Evolutionary conservation across 441 rosid species (phyloP).

Genomic region (Erysimum pusillum): DNA sequence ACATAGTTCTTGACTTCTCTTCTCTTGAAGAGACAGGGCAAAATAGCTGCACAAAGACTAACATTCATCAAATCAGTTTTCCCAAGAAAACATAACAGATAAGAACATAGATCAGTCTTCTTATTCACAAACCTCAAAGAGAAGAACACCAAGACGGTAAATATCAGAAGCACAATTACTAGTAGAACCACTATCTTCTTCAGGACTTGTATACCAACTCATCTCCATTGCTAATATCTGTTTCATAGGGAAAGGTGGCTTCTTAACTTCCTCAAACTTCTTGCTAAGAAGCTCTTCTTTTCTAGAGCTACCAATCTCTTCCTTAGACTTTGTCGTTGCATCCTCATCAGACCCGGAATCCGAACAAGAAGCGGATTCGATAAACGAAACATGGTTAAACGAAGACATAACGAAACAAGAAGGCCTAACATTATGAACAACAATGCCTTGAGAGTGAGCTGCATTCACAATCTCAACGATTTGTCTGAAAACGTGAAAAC

Average conservation of each 20-base stretch:
- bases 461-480: slow-evolving; percentile 75
- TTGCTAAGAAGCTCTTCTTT: slow-evolving; percentile 27
- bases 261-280: slow-evolving; percentile 55
- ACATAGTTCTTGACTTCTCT: slow-evolving; percentile 85
- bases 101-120: neutral
- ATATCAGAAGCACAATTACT: slow-evolving; percentile 80
- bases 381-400: slow-evolving; percentile 77
- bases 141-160: slow-evolving; percentile 84
- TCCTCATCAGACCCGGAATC: slow-evolving; percentile 91
- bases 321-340: slow-evolving; percentile 31
- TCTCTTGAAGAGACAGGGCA: slow-evolving; percentile 83
- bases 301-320: slow-evolving; percentile 12
- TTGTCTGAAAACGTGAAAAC: slow-evolving; percentile 84
- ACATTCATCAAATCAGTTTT: slow-evolving; percentile 49
- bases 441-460: slow-evolving; percentile 79
- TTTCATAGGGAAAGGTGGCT: slow-evolving; percentile 83
- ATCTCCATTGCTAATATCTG: slow-evolving; percentile 82
- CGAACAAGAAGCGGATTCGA: slow-evolving; percentile 92
- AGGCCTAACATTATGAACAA: slow-evolving; percentile 78
- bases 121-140: slow-evolving; percentile 64
- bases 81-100: slow-evolving; percentile 17
- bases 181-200: slow-evolving; percentile 66
- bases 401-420: slow-evolving; percentile 81
- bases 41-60: slow-evolving; percentile 68
- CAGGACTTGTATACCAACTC: slow-evolving; percentile 88